These are phyloP conservation scores for Pulveroboletus ravenelii DNA, from an alignment of 768 basidiomycete genomes.

Conservation along the genomic window DNA sequence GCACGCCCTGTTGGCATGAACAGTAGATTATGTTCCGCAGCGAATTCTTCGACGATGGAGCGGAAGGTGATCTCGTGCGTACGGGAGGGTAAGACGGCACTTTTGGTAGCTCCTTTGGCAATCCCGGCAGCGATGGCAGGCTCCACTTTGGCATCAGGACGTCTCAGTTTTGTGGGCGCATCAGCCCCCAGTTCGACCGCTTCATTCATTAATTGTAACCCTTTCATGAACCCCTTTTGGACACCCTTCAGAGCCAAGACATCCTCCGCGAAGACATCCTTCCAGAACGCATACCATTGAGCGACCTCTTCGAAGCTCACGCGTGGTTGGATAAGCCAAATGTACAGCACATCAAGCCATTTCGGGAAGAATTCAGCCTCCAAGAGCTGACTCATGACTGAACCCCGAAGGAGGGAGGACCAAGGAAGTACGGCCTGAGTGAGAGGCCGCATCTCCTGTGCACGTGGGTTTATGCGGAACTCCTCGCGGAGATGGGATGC, in stretches of 20 bases:
- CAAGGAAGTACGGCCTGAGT: constrained; percentile 66
- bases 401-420: constrained; percentile 65
- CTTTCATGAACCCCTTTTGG: constrained; percentile 77
- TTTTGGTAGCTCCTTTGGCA: constrained; percentile 26
- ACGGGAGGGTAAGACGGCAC: constrained; percentile 42
- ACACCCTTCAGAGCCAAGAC: constrained; percentile 65
- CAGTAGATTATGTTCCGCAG: constrained; percentile 78
- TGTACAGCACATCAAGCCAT: constrained; percentile 86
- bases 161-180: constrained; percentile 61
- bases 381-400: constrained; percentile 78
- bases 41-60: constrained; percentile 87
- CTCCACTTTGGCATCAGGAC: constrained; percentile 62
- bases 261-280: constrained; percentile 63
- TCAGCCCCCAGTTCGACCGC: constrained; percentile 83
- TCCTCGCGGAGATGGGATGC: constrained; percentile 76
- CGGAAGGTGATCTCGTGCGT: constrained; percentile 88
- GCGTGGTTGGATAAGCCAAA: constrained; percentile 89
- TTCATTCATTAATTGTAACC: constrained; percentile 90
- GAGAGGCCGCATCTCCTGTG: constrained; percentile 84
- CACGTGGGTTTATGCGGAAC: constrained; percentile 86
- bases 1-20: constrained; percentile 85
- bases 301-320: constrained; percentile 91
- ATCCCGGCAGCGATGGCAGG: constrained; percentile 32
- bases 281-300: constrained; percentile 93
- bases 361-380: constrained; percentile 95